These are phyloP conservation scores for Cetraspora pellucida DNA, from an alignment of 192 early-diverging fungal species.

Conservation along the genomic window DNA sequence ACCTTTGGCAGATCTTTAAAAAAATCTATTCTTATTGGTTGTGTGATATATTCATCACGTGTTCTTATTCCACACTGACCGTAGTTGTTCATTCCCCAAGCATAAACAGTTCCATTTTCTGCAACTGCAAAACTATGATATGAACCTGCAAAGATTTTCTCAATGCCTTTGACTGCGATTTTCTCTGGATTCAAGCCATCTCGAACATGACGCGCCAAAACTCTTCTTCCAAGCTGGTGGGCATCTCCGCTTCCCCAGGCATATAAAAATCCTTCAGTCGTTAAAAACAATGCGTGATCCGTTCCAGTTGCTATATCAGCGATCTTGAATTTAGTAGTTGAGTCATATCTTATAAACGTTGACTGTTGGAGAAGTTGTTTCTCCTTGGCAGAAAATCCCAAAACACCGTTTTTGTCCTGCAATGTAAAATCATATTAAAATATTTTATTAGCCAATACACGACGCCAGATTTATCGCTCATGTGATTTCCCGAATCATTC, in stretches of 20 bases:
- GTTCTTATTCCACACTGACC: conserved; percentile 72
- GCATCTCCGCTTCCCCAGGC: conserved; percentile 91
- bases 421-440: not conserved
- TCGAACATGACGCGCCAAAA: conserved; percentile 72
- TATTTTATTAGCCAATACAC: not conserved
- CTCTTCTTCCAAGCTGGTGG: conserved; percentile 82
- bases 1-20: conserved; percentile 52
- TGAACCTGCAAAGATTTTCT: conserved; percentile 71
- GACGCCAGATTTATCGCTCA: no score
- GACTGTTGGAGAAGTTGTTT: conserved; percentile 63
- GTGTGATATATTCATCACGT: conserved; percentile 45
- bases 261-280: conserved; percentile 73
- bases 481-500: no score
- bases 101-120: conserved; percentile 64
- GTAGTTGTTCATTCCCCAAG: conserved; percentile 92
- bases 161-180: conserved; percentile 56
- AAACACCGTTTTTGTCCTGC: not conserved
- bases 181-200: conserved; percentile 62
- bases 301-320: conserved; percentile 79
- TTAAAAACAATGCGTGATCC: conserved; percentile 83
- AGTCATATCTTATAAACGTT: conserved; percentile 62
- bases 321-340: conserved; percentile 59
- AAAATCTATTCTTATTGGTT: conserved; percentile 59
- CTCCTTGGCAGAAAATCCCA: conserved; percentile 44
- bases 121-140: conserved; percentile 86